Evolutionary conservation across 2,329 filamentous ascomycete genomes (phyloP), one percentile per base, ranked within the genome.

Genomic region (Alternaria dauci): DNA sequence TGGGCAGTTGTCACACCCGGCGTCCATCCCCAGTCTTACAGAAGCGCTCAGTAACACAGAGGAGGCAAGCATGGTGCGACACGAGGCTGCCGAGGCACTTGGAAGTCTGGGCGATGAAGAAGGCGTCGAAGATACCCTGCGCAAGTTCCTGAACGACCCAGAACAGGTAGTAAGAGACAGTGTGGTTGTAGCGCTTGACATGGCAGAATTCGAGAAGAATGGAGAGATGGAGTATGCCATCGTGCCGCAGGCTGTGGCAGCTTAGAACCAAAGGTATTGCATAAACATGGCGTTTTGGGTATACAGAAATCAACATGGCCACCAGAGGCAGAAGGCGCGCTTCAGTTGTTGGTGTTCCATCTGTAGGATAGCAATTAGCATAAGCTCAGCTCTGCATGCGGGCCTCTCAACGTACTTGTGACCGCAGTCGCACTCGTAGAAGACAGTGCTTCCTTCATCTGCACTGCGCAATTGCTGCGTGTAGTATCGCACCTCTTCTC

Each of bases 101-200:
- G 95, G 95, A 26, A 96, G 94, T 73, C 85, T 99, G 32, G 96
- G 95, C 25, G 93, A 96, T 23, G 94, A 97, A 79, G 91, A 93
- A 48, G 94, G 94, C 20, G 95, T 99, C 12, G 94, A 97, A 76
- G 92, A 93, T 57, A 90, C 88, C 4, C 78, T 99, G 74, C 92
- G 88, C 80, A 86, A 84, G 65, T 98, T 97, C 81, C 81, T 98
- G 67, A 83, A 97, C 66, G 96, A 99, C 78, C 88, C 93, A 62
- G 94, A 98, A 80, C 88, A 92, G 78, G 94, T 99, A 6, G 95
- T 99, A 42, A 88, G 93, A 61, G 95, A 99, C 76, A 98, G 94
- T 79, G 89, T 97, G 39, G 88, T 97, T 71, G 95, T 99, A 57
- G 95, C 95, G 44, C 84, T 99, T 68, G 95, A 99, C 79, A 99